Base-by-base conservation (phyloP, 2,329 filamentous ascomycete species). In the Gliomastix tumulicola region DNA sequence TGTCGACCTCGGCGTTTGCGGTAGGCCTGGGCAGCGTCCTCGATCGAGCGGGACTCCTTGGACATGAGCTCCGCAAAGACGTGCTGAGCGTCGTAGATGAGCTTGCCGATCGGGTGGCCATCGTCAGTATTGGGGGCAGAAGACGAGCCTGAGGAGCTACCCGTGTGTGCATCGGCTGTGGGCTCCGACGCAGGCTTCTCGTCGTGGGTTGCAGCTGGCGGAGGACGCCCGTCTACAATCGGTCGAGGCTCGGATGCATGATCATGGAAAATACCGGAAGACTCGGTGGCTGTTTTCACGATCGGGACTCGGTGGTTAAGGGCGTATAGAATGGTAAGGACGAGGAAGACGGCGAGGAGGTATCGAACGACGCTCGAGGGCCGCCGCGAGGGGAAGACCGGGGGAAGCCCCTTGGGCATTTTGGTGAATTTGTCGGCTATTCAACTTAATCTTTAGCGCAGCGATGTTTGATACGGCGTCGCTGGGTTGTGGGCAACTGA, bases 1-100 rank as follows among this genome's bases (percentile, higher is more conserved):
- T 82, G 74, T 17, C 77, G 68, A 19, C 75, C 75, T 35, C 77
- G 69, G 36, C 68, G 68, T 35, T 65, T 54, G 42, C 77, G 68
- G 50, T 82, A 83, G 17, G 66, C 71, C 18, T 66, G 60, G 1
- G 79, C 76, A 7, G 76, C 73, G 16, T 73, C 64, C 21, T 62
- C 55, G 32, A 82, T 56, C 5, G 66, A 71, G 35, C 59, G 62
- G 25, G 74, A 73, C 40, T 71, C 60, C 20, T 59, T 59, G 18
- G 59, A 50, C 1, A 71, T 45, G 21, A 68, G 45, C 35, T 51
- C 38, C 49, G 55, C 48, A 62, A 71, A 46, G 44, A 49, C 33
- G 46, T 49, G 45, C 60, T 68, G 48, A 57, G 56, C 71, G 7
- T 65, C 59, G 35, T 55, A 54, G n/a, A 76, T 67, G 18, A 76